phyloP scores from a whole-genome alignment of 352 stramenopile genomes.

The Globisporangium paddicum region DNA sequence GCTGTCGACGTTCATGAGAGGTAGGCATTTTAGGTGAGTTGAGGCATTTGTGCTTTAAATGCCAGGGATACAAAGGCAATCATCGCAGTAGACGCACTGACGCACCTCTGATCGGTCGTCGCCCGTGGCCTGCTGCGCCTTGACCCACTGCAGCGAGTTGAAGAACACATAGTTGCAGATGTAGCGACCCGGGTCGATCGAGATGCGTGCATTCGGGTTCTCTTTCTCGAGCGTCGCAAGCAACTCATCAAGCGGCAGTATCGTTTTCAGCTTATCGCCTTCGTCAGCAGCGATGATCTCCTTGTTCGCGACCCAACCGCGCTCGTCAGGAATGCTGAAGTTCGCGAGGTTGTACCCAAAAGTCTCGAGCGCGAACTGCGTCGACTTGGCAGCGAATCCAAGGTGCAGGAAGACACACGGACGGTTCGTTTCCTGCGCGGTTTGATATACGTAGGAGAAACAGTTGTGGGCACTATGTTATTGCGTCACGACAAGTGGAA shows the following conservation, averaged over 20 bases:
- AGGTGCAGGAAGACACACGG: conserved; percentile 73
- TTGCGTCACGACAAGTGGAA: background rate
- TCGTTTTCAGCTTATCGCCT: conserved; percentile 36
- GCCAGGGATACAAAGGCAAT: background rate
- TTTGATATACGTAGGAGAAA: background rate
- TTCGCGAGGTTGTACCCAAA: conserved; percentile 77
- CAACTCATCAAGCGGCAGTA: conserved; percentile 57
- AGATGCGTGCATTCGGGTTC: conserved; percentile 38
- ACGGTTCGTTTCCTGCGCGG: conserved; percentile 32
- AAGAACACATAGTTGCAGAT: conserved; percentile 89
- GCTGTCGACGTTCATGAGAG: conserved; percentile 17
- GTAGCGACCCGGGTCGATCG: conserved; percentile 71
- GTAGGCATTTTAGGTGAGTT: background rate
- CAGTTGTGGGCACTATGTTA: background rate
- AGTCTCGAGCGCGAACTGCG: conserved; percentile 51
- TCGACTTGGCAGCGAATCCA: conserved; percentile 45
- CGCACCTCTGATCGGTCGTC: conserved; percentile 23
- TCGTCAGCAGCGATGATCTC: conserved; percentile 50
- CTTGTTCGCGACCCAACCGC: conserved; percentile 51
- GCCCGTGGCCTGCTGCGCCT: conserved; percentile 29
- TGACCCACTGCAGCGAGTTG: conserved; percentile 63
- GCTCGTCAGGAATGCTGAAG: conserved; percentile 79
- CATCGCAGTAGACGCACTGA: background rate
- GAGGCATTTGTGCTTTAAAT: background rate
- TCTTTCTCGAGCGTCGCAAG: conserved; percentile 27